These are phyloP conservation scores for Tylopilus orsonianus DNA, from an alignment of 1,284 basidiomycete genomes.

Conservation along the genomic window DNA sequence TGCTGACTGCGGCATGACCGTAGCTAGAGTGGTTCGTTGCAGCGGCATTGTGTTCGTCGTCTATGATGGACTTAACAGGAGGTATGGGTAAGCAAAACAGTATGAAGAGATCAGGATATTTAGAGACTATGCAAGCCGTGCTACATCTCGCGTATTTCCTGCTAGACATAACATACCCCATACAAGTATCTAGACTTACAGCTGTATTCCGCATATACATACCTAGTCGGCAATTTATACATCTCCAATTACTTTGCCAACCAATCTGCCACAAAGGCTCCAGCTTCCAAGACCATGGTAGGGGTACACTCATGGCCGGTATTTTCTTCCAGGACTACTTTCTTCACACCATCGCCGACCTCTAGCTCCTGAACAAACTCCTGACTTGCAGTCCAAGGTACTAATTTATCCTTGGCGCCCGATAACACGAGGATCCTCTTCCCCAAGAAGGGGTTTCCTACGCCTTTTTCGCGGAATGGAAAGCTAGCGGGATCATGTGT, in stretches of 20 bases:
- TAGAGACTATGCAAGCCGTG: neutral
- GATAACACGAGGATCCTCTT: slow-evolving; percentile 73
- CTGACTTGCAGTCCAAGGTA: slow-evolving; percentile 60
- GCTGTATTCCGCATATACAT: neutral
- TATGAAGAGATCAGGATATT: neutral
- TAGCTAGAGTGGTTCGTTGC: slow-evolving; percentile 77
- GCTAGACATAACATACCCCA: neutral
- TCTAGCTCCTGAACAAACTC: slow-evolving; percentile 55
- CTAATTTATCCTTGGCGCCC: slow-evolving; percentile 56
- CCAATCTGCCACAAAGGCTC: slow-evolving; percentile 44
- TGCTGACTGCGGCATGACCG: slow-evolving; percentile 85
- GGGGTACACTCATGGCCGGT: slow-evolving; percentile 55
- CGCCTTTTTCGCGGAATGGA: slow-evolving; percentile 38
- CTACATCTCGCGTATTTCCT: neutral
- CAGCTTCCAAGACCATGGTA: slow-evolving; percentile 50
- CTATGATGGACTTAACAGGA: slow-evolving; percentile 66
- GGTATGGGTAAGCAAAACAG: slow-evolving; percentile 40
- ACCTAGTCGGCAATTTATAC: neutral
- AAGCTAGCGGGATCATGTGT: slow-evolving; percentile 44
- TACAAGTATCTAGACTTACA: neutral
- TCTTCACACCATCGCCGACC: slow-evolving; percentile 52
- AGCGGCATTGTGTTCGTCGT: slow-evolving; percentile 84
- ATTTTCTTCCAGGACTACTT: slow-evolving; percentile 46
- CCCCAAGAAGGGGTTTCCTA: slow-evolving; percentile 57
- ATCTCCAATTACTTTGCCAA: slow-evolving; percentile 17